Conservation (phyloP, 805 yeast species). For the Barnettozyma siamensis region DNA sequence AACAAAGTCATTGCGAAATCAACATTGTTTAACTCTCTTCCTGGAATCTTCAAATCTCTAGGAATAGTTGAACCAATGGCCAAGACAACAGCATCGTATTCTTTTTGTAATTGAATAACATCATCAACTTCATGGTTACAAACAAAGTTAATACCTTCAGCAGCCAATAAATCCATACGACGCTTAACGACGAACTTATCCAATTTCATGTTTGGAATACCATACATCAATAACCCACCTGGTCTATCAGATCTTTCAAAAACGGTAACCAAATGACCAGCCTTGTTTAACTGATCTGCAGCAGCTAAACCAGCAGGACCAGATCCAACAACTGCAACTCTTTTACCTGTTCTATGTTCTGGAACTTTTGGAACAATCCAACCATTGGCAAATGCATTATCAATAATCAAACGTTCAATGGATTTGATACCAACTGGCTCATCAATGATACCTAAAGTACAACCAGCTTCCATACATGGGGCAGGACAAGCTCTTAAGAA, state of each 20-base stretch:
- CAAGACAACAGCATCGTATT: slow-evolving; percentile 78
- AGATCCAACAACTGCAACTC: slow-evolving; percentile 85
- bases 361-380: slow-evolving; percentile 92
- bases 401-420: slow-evolving; percentile 93
- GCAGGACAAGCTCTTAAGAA: slow-evolving; percentile 98
- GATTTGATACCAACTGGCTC: slow-evolving; percentile 97
- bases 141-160: slow-evolving; percentile 81
- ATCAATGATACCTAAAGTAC: slow-evolving; percentile 87
- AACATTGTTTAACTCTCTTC: slow-evolving; percentile 85
- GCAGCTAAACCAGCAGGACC: slow-evolving; percentile 97
- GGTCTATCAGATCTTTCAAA: slow-evolving; percentile 93
- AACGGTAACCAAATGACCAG: slow-evolving; percentile 89
- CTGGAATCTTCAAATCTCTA: slow-evolving; percentile 90
- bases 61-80: slow-evolving; percentile 97
- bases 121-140: slow-evolving; percentile 80
- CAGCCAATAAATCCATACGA: slow-evolving; percentile 83
- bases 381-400: slow-evolving; percentile 92
- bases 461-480: slow-evolving; percentile 92
- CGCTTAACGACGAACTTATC: slow-evolving; percentile 91
- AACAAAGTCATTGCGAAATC: slow-evolving; percentile 92
- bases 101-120: slow-evolving; percentile 58
- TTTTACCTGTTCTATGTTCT: slow-evolving; percentile 71
- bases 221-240: slow-evolving; percentile 97
- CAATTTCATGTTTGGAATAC: slow-evolving; percentile 98
- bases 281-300: slow-evolving; percentile 95